Evolutionary conservation across 1,284 basidiomycete genomes (phyloP), one percentile per base, ranked within the genome.

Genomic region (Moesziomyces globuligerus): DNA sequence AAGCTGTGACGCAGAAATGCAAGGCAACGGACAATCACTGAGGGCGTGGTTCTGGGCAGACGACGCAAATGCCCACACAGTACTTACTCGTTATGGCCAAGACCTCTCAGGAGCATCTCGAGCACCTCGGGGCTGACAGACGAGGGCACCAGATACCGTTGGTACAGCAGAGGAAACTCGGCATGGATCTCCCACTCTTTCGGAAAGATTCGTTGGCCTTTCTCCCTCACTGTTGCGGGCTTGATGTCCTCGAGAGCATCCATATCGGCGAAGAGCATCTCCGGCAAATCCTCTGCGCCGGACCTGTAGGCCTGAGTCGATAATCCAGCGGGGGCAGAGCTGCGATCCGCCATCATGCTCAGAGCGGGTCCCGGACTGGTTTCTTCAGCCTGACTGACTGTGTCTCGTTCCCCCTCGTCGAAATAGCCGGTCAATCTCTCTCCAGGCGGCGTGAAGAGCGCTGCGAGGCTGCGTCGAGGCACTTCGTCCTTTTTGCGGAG

Each of bases 101-200:
- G 4, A 7, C 43, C 48, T 21, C 55, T 36, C 11, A 69, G 44
- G n/a, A 72, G 47, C 44, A 55, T 50, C 36, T 55, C 55, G 15
- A 59, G 48, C 38, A 59, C 53, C 21, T 65, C 65, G 8, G 59
- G 65, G 15, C 56, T 60, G 34, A 72, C 65, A 9, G 66, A 65
- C 1, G 71, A 70, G 4, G 71, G 57, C 0, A 73, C 57, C 17
- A 38, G 48, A 36, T 73, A 73, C 24, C 61, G 48, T 21, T 60
- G 71, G 23, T 73, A 73, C 8, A 73, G 48, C 39, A 54, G 25
- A 7, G 61, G 61, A 44, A 73, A 73, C 17, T 44, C 49, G 0
- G 49, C 29, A 29, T 64, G 64, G 9, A 59, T 57, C 41, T 66
- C 56, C 46, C 54, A 57, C 5, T 26, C 21, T 20, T 29, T 18